Conservation (phyloP, 2,329 filamentous ascomycete genomes). For the Penicillium occitanis region DNA sequence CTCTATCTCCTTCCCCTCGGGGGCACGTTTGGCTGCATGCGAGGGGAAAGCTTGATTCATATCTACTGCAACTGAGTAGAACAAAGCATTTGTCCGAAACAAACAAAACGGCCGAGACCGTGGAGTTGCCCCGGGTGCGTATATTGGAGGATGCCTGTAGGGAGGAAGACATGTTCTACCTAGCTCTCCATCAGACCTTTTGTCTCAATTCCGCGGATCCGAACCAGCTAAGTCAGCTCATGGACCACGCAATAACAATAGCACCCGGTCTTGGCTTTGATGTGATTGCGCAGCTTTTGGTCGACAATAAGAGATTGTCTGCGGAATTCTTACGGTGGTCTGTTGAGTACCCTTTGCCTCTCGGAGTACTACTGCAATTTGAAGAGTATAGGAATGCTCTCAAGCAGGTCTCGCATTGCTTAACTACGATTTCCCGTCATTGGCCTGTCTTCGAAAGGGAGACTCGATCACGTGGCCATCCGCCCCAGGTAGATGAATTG, state of each 20-base stretch:
- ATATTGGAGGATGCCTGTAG: constrained; percentile 60
- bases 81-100: constrained; percentile 31
- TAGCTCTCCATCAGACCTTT: constrained; percentile 65
- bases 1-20: background rate
- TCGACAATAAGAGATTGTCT: constrained; percentile 47
- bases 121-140: constrained; percentile 48
- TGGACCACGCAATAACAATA: constrained; percentile 34
- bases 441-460: constrained; percentile 43
- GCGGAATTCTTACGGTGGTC: constrained; percentile 47
- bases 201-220: constrained; percentile 55
- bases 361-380: constrained; percentile 29
- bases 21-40: constrained; percentile 21
- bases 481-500: constrained; percentile 60
- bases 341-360: constrained; percentile 49
- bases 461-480: constrained; percentile 44
- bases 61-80: constrained; percentile 21
- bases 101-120: constrained; percentile 32
- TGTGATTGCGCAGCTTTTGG: constrained; percentile 48
- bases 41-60: constrained; percentile 22
- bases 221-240: constrained; percentile 36
- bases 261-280: constrained; percentile 31
- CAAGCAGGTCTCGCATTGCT: constrained; percentile 45
- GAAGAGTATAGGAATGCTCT: constrained; percentile 36
- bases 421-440: constrained; percentile 44
- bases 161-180: constrained; percentile 60